Conservation (phyloP, 2,329 filamentous ascomycete species). For the Rugonectria rugulosa region DNA sequence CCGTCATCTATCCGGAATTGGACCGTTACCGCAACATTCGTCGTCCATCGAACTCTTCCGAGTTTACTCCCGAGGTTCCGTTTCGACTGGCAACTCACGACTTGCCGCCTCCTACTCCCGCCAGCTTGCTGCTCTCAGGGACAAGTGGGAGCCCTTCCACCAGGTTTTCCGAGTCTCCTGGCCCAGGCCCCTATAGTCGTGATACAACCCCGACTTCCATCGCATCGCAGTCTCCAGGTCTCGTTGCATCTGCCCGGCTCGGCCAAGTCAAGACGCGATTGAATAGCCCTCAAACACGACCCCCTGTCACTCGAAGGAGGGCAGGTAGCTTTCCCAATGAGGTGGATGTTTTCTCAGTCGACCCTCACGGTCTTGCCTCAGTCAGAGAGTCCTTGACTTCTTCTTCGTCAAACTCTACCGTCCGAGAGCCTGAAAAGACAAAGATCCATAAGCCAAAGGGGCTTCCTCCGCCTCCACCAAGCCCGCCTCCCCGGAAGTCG, state of each 20-base stretch:
- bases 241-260: conserved; percentile 58
- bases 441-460: conserved; percentile 54
- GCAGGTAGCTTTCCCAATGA: conserved; percentile 64
- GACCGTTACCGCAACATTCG: conserved; percentile 65
- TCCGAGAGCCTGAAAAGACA: conserved; percentile 59
- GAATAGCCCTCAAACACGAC: conserved; percentile 63
- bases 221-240: conserved; percentile 75
- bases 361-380: conserved; percentile 66
- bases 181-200: conserved; percentile 74
- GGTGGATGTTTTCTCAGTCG: conserved; percentile 52
- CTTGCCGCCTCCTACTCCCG: conserved; percentile 70
- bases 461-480: conserved; percentile 61
- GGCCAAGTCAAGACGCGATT: conserved; percentile 59
- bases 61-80: conserved; percentile 54
- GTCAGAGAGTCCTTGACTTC: conserved; percentile 76
- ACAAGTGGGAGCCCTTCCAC: conserved; percentile 78
- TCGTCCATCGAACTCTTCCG: conserved; percentile 46
- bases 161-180: conserved; percentile 75
- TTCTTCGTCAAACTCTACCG: conserved; percentile 75
- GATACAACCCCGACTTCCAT: conserved; percentile 82
- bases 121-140: conserved; percentile 61
- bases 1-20: conserved; percentile 65
- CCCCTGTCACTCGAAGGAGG: conserved; percentile 66
- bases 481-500: conserved; percentile 68
- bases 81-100: conserved; percentile 69